Base-by-base conservation (phyloP, 805 yeast species). In the Cyberlindnera mycetangii region DNA sequence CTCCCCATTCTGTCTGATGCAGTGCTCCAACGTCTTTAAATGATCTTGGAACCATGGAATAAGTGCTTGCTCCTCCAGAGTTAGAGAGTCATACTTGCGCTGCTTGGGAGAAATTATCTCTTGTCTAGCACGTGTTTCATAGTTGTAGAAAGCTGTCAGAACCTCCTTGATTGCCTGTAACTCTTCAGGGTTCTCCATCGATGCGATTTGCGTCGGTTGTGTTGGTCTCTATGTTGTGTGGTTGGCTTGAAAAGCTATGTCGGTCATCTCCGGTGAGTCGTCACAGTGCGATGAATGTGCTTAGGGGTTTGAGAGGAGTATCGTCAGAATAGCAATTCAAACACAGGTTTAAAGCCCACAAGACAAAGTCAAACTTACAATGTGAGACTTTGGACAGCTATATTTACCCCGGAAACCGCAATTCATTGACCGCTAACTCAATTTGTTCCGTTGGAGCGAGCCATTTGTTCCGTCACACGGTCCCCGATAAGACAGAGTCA, bases 11-110 rank as follows among this genome's bases (percentile, higher is more conserved):
- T 67, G 58, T 1, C 59, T 61, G 15, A 80, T 68, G 28, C 79
- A 71, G 37, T 65, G 63, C 28, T 62, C 64, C 20, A 81, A 44
- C 18, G 69, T 59, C 2, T 59, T 54, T 2, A 75, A 50, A 52
- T 79, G 71, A 7, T 58, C 39, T 0, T 65, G 66, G 55, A 71
- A 77, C 83, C 83, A 80, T 0, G 79, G 72, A 1, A 81, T 35
- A 3, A 76, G 57, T 11, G 39, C 38, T 45, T 68, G 58, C 32
- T 81, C 85, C 5, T 64, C 63, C 0, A 37, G 37, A 0, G 73
- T 45, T 7, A 81, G 58, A 2, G 70, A 56, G 14, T 53, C 49
- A 51, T 55, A 70, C 47, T 69, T 73, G 16, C 51, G 43, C 31
- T 37, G 49, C 37, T 66, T 60, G 0, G 76, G 71, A 2, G 45